Percentiles rank a stretch among this genome's conserved stretches.
These are phyloP conservation scores for Cyclostephanos tholiformis DNA, from an alignment of 108 stramenopile genomes.

Conservation along the genomic window DNA sequence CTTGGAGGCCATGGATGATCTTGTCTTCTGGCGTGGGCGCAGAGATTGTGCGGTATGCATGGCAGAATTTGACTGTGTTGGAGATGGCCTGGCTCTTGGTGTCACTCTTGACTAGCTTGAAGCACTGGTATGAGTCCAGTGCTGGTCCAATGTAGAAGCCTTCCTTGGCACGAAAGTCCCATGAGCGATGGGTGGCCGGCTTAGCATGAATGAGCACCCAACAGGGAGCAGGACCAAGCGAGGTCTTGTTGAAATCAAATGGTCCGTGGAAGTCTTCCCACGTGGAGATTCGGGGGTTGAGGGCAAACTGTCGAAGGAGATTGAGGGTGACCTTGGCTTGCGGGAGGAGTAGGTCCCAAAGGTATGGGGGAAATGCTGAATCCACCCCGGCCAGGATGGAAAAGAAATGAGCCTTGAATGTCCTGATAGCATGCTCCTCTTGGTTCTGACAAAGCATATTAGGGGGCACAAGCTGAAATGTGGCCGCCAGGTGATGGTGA, in stretches of 20 bases:
- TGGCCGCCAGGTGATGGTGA: conserved; percentile 5
- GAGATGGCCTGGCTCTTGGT: no score
- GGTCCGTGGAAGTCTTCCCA: no score
- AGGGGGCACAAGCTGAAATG: conserved; percentile 51
- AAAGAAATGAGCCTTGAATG: conserved; percentile 57
- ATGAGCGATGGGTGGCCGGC: no score
- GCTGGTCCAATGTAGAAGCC: no score
- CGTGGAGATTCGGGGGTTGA: no score
- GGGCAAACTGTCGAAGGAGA: conserved; percentile 51
- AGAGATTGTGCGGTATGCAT: not conserved
- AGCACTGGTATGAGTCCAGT: no score
- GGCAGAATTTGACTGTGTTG: no score
- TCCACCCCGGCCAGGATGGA: conserved; percentile 37
- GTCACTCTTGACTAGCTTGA: no score
- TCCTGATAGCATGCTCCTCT: conserved; percentile 56
- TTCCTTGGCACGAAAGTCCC: no score
- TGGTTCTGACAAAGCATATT: conserved; percentile 42
- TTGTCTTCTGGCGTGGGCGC: not conserved
- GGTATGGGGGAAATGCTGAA: conserved; percentile 35
- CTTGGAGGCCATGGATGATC: conserved; percentile 18
- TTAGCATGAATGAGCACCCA: no score
- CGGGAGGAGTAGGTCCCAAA: conserved; percentile 30
- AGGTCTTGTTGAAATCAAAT: no score
- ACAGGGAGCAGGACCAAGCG: no score
- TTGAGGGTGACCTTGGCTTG: conserved; percentile 42